Base-by-base conservation (phyloP, 305 asterid species). In the Euphrasia arctica region DNA sequence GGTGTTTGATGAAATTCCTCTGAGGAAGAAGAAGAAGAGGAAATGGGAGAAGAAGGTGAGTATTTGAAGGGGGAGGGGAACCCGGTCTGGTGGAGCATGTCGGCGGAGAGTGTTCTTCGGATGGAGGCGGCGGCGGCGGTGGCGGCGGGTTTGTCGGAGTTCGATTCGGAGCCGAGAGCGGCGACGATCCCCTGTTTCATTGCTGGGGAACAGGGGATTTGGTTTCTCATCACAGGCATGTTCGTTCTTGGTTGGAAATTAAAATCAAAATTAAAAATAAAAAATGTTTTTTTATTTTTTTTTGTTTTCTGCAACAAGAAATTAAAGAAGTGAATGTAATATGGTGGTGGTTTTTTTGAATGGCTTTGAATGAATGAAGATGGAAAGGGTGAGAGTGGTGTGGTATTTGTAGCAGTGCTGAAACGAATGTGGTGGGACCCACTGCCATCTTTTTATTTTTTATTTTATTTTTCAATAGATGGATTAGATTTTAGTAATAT, bases 41-140 rank as follows among this genome's bases (percentile, higher is more conserved):
- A 18, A 18, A 18, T 18, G 22, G 22, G 34, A 49, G 51, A 5
- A 7, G 75, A 9, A 11, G 64, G 76, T 4, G 50, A 72, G 65
- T 75, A 78, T 32, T 84, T 84, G 10, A 54, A 76, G 48, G 11
- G 85, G 76, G 28, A 70, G 31, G 45, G 70, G 32, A 80, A 75
- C 13, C 86, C 88, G 58, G 80, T 82, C 13, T 82, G 77, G 14
- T 75, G 34, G 4, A 80, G 82, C 91, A 84, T 84, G 43, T 84
- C 91, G 50, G 91, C 86, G 12, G 91, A 84, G 57, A 84, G 88
- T 0, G 91, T 84, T 67, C 84, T 78, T 50, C 88, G 58, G 0
- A 84, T 68, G 4, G 91, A 78, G 0, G 63, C 62, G 0, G 62
- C 60, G 3, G 69, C 60, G 55, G 60, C 58, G 2, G 70, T 18